Base-by-base conservation (phyloP, 1,139 yeast species). In the Candida glucosophila region DNA sequence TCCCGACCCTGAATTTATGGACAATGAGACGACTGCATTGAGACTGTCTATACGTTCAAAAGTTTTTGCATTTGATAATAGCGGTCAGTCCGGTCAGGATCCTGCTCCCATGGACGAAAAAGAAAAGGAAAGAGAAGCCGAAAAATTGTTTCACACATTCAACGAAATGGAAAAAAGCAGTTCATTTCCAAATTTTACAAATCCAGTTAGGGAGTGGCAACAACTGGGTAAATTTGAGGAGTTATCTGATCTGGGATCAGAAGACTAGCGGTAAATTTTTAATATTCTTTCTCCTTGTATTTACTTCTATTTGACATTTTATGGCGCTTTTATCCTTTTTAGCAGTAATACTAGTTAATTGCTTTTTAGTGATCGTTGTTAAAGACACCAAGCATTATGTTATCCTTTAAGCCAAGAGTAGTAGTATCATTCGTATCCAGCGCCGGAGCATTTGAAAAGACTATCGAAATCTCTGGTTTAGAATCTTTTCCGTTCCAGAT, bases 401-500 rank as follows among this genome's bases (percentile, higher is more conserved):
- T n/a, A n/a, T n/a, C n/a, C n/a, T n/a, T n/a, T n/a, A n/a, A n/a
- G n/a, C n/a, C n/a, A n/a, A n/a, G n/a, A n/a, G n/a, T n/a, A n/a
- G n/a, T n/a, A n/a, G n/a, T n/a, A n/a, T n/a, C n/a, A n/a, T n/a
- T n/a, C n/a, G n/a, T n/a, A n/a, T n/a, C n/a, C n/a, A n/a, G n/a
- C n/a, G n/a, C n/a, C n/a, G n/a, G n/a, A n/a, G n/a, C n/a, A n/a
- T n/a, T n/a, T n/a, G n/a, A n/a, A n/a, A n/a, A n/a, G n/a, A n/a
- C 28, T 29, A 33, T 54, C 90, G 74, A 49, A 80, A 80, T 55
- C 92, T 67, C 45, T 77, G 85, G 34, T 68, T 67, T 37, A 80
- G 63, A 23, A 88, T 67, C 49, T 86, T 74, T 30, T 82, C 92
- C 6, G 78, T 73, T 6, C 98, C 98, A 15, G 79, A 90, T 49